Evolutionary conservation across 2,329 filamentous ascomycete genomes (phyloP).

Genomic region (Cryoendolithus antarcticus): DNA sequence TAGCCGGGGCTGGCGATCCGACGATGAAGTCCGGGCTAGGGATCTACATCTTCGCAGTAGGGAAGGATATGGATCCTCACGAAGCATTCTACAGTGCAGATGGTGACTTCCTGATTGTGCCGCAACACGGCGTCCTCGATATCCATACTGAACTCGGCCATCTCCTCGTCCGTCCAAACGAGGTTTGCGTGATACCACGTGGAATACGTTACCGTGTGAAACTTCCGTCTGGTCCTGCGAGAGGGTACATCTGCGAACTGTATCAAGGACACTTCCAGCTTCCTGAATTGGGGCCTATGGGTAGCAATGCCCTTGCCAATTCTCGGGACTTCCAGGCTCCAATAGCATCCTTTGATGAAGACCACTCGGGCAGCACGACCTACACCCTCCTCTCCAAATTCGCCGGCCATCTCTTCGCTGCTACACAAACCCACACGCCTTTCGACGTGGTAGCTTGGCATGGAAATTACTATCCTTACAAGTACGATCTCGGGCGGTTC

Average conservation of each 20-base stretch:
- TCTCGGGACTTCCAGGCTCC: conserved; percentile 53
- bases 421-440: conserved; percentile 50
- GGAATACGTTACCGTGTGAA: conserved; percentile 51
- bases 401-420: conserved; percentile 46
- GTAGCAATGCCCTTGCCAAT: conserved; percentile 55
- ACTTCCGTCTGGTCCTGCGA: conserved; percentile 45
- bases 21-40: conserved; percentile 69
- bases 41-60: conserved; percentile 69
- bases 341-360: conserved; percentile 43
- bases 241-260: conserved; percentile 56
- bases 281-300: conserved; percentile 54
- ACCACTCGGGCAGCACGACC: conserved; percentile 37
- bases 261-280: conserved; percentile 53
- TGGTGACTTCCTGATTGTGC: conserved; percentile 54
- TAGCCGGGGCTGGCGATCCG: conserved; percentile 69
- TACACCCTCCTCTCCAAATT: conserved; percentile 52
- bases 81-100: conserved; percentile 74
- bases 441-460: conserved; percentile 65
- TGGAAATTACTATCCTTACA: conserved; percentile 51
- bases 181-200: conserved; percentile 53
- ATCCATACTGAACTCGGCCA: conserved; percentile 57
- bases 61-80: conserved; percentile 59
- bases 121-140: conserved; percentile 51
- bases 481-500: conserved; percentile 47
- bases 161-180: conserved; percentile 52